Conservation (phyloP, 208 protist genomes). For the Acanthamoeba quina region DNA sequence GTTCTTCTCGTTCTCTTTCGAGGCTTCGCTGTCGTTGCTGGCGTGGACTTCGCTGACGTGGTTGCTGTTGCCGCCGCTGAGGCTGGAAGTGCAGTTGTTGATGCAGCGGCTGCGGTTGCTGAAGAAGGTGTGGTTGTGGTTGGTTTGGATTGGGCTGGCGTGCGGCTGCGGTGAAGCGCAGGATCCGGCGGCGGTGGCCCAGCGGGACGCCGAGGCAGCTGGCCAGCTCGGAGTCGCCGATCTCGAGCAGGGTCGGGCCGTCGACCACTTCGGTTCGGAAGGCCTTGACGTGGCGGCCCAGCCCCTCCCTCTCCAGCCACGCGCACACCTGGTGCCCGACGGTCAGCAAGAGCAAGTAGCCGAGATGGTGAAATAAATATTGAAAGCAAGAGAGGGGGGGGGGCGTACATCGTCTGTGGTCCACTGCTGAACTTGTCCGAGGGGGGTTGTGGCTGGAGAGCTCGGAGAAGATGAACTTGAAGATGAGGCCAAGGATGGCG, state of each 20-base stretch:
- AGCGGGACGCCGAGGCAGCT: background rate
- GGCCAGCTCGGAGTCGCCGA: background rate
- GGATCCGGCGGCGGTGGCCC: background rate
- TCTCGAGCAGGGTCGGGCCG: background rate
- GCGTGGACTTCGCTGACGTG: background rate
- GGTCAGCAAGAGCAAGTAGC: background rate
- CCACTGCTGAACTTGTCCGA: no score
- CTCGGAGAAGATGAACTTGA: no score
- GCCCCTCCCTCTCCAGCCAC: background rate
- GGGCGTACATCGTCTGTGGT: no score
- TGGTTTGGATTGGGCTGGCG: background rate
- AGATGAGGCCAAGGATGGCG: no score
- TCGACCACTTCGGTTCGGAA: background rate
- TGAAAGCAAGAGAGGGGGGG: no score
- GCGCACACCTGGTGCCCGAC: background rate
- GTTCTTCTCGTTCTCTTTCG: background rate
- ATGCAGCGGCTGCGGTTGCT: background rate
- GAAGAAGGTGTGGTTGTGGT: background rate
- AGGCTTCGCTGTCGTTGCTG: background rate
- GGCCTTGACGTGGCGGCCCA: background rate
- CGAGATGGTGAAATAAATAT: background rate
- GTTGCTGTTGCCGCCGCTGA: no score
- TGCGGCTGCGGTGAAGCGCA: background rate
- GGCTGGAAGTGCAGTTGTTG: background rate
- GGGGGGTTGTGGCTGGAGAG: no score